Evolutionary conservation across 163 green algal species (phyloP).

Genomic region (Chloromonas sp.): DNA sequence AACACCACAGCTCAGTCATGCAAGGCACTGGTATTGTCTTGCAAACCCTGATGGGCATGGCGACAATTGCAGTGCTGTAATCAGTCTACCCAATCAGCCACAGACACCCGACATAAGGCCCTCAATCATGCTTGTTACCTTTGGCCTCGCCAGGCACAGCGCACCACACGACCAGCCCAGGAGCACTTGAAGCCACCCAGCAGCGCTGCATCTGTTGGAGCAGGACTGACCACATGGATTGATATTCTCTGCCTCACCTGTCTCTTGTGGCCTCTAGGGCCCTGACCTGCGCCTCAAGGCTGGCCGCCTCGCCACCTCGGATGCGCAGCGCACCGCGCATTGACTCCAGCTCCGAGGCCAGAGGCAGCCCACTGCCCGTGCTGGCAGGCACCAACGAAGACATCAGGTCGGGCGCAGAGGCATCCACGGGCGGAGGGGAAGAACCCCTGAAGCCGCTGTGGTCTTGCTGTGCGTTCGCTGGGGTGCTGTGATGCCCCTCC

Average conservation of each 20-base stretch:
- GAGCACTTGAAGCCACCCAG: neutral
- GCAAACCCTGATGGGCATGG: too few relatives aligned
- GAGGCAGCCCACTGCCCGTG: neutral
- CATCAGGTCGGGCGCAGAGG: neutral
- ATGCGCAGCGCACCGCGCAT: constrained; percentile 38
- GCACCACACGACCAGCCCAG: neutral
- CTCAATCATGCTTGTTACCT: too few relatives aligned
- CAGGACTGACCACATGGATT: too few relatives aligned
- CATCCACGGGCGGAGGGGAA: neutral
- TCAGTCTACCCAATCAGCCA: too few relatives aligned
- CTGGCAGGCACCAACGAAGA: neutral
- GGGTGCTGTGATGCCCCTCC: too few relatives aligned
- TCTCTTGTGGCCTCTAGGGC: constrained; percentile 66
- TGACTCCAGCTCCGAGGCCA: constrained; percentile 36
- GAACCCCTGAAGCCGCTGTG: too few relatives aligned
- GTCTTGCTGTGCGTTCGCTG: too few relatives aligned
- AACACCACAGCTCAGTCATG: neutral
- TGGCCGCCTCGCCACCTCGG: constrained; percentile 47
- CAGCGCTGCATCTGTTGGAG: neutral
- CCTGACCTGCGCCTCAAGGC: constrained; percentile 48
- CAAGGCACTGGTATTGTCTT: too few relatives aligned
- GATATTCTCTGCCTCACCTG: constrained; percentile 16
- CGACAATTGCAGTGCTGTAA: too few relatives aligned
- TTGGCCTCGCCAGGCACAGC: too few relatives aligned
- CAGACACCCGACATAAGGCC: too few relatives aligned